These are phyloP conservation scores for Allomyces javanicus DNA, from an alignment of 192 early-diverging fungal species.

Conservation along the genomic window DNA sequence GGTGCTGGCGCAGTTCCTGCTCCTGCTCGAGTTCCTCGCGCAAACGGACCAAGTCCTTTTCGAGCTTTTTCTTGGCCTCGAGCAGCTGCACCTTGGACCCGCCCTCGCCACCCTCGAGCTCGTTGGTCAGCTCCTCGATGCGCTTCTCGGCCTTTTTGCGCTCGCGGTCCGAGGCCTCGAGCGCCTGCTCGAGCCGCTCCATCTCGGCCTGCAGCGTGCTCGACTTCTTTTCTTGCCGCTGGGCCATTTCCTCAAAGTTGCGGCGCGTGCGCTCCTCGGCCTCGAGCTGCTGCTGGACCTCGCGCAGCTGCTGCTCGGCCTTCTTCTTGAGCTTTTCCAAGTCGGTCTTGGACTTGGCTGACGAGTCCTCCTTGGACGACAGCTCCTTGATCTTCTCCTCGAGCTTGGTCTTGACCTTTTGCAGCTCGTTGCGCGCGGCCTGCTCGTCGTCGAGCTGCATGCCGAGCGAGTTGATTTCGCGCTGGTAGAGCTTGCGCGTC, in stretches of 20 bases:
- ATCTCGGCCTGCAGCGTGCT: slow-evolving; percentile 38
- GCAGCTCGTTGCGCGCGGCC: slow-evolving; percentile 30
- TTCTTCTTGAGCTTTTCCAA: slow-evolving; percentile 42
- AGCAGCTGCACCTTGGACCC: slow-evolving; percentile 34
- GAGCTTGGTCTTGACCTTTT: slow-evolving; percentile 38
- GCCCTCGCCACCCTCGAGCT: slow-evolving; percentile 48
- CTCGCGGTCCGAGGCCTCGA: slow-evolving; percentile 34
- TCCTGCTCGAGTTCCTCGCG: slow-evolving; percentile 30
- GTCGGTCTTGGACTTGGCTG: slow-evolving; percentile 41
- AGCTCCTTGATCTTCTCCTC: slow-evolving; percentile 42
- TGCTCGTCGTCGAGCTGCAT: slow-evolving; percentile 30
- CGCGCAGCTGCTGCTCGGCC: slow-evolving; percentile 27
- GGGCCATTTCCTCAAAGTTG: slow-evolving; percentile 48
- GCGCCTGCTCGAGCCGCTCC: slow-evolving; percentile 34
- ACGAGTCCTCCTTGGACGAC: slow-evolving; percentile 27
- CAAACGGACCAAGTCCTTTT: slow-evolving; percentile 33
- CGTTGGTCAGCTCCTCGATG: slow-evolving; percentile 42
- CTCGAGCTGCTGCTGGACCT: slow-evolving; percentile 31
- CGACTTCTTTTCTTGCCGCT: slow-evolving; percentile 49
- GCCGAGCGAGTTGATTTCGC: slow-evolving; percentile 34
- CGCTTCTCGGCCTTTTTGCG: slow-evolving; percentile 45
- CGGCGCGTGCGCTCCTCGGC: slow-evolving; percentile 34
- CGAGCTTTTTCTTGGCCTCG: slow-evolving; percentile 39
- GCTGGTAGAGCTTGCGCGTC: slow-evolving; percentile 36
- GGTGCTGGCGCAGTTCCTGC: slow-evolving; percentile 27